These are phyloP conservation scores for Pichia rugopelliculosa DNA, from an alignment of 805 yeast genomes.

Conservation along the genomic window DNA sequence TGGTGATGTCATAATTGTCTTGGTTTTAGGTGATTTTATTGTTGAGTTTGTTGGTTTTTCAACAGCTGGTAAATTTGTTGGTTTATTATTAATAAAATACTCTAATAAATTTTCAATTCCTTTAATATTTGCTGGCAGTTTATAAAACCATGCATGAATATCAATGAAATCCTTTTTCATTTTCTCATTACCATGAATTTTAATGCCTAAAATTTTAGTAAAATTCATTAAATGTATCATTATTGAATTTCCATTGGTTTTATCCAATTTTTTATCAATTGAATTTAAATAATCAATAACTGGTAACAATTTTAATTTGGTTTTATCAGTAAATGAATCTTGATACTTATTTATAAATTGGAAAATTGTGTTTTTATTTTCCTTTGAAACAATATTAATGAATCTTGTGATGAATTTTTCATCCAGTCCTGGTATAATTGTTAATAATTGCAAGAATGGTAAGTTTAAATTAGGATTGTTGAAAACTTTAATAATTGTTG, in stretches of 20 bases:
- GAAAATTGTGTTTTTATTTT: background rate
- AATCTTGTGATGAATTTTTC: background rate
- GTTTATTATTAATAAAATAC: constrained; percentile 1
- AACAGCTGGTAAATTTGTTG: background rate
- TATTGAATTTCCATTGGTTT: constrained; percentile 3
- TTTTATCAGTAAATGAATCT: constrained; percentile 4
- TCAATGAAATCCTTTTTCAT: constrained; percentile 2
- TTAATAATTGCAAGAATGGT: constrained; percentile 1
- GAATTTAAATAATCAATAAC: background rate
- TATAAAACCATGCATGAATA: constrained; percentile 2
- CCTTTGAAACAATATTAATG: background rate
- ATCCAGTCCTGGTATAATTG: constrained; percentile 5
- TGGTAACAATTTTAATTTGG: background rate
- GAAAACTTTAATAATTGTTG: background rate
- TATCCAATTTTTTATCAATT: constrained; percentile 1
- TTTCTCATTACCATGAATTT: background rate
- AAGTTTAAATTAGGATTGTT: background rate
- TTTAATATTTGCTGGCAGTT: background rate
- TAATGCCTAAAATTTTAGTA: background rate
- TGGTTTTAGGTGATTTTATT: background rate
- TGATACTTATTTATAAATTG: constrained; percentile 5
- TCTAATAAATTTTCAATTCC: constrained; percentile 2
- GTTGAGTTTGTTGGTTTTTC: background rate
- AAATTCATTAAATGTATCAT: constrained; percentile 6
- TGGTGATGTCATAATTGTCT: background rate